Evolutionary conservation across 108 stramenopile genomes (phyloP), one percentile per base, ranked within the genome.

Genomic region (Fragilaria radians): DNA sequence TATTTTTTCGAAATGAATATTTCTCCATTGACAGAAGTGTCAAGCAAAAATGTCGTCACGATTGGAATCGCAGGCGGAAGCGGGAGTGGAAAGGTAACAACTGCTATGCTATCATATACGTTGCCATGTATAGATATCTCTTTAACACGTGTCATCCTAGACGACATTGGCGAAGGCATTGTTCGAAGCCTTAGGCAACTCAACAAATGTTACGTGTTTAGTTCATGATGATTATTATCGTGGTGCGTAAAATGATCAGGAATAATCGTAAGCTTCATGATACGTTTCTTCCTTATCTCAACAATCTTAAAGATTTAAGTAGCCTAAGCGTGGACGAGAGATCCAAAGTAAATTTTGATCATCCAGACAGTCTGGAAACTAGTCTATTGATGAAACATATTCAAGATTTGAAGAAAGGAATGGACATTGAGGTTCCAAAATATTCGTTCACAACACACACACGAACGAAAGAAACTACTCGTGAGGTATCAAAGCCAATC

Each of bases 351-450:
- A 98, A 98, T 57, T 98, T 96, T 56, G 97, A 98, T 65, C 97
- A 98, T 52, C 97, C 97, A 21, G 81, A 91, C 48, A 71, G 88
- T 33, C 65, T 98, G n/a, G 97, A 98, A 31, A 96, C 95, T 4
- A 76, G 77, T 19, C 60, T 98, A 34, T 66, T 98, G 28, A 76
- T 92, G 17, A 30, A 83, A 46, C 95, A 98, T 46, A 32, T 98
- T n/a, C 54, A 62, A 42, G 53, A 73, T 33, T 68, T 98, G 3
- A 73, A 82, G 46, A 45, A 56, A 31, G 95, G 95, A 25, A 57
- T 78, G 19, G 33, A 70, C 0, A 88, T 92, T 2, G 65, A 74
- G 19, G 75, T 95, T 5, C 97, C 97, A 1, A 80, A 61, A n/a
- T 98, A 96, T 61, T 95, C 95, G 63, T 98, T 96, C 63, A 57